These are phyloP conservation scores for Microbotryum intermedium DNA, from an alignment of 1,284 basidiomycete species.

Conservation along the genomic window DNA sequence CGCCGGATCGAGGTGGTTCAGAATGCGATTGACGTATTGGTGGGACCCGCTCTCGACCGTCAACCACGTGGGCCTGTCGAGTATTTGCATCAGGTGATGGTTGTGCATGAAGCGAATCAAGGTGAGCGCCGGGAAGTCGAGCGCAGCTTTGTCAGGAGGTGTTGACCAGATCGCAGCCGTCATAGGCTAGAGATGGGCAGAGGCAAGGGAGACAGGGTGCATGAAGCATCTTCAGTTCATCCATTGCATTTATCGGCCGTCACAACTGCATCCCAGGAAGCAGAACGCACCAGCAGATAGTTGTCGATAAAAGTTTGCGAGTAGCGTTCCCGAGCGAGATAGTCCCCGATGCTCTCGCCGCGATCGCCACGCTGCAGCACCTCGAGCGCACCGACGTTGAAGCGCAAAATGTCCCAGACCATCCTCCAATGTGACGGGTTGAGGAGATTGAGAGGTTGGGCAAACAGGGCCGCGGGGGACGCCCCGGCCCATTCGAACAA, in stretches of 20 bases:
- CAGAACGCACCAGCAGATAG: slow-evolving; percentile 60
- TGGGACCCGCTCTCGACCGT: slow-evolving; percentile 67
- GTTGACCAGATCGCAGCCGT: slow-evolving; percentile 74
- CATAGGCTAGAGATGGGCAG: slow-evolving; percentile 65
- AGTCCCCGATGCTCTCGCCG: slow-evolving; percentile 54
- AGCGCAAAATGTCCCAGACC: slow-evolving; percentile 66
- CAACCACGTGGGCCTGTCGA: slow-evolving; percentile 65
- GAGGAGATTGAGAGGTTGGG: slow-evolving; percentile 54
- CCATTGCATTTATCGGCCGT: too few species aligned
- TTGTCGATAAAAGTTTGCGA: slow-evolving; percentile 62
- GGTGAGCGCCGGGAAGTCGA: slow-evolving; percentile 64
- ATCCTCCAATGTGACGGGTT: slow-evolving; percentile 64
- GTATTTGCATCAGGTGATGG: slow-evolving; percentile 67
- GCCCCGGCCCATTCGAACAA: slow-evolving; percentile 66
- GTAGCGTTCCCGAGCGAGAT: slow-evolving; percentile 59
- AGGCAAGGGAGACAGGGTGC: not conserved
- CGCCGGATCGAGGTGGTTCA: slow-evolving; percentile 48
- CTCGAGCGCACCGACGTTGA: slow-evolving; percentile 58
- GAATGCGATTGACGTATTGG: slow-evolving; percentile 57
- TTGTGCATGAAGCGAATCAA: slow-evolving; percentile 70
- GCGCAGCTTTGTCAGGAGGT: slow-evolving; percentile 59
- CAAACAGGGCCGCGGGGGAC: slow-evolving; percentile 55
- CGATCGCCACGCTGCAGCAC: slow-evolving; percentile 32
- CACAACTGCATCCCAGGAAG: not conserved
- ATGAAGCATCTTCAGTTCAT: not conserved